A percentile compares a stretch with the other conserved stretches of the same genome.
Conservation (phyloP, 805 yeast genomes). For the Danielia oregonensis region DNA sequence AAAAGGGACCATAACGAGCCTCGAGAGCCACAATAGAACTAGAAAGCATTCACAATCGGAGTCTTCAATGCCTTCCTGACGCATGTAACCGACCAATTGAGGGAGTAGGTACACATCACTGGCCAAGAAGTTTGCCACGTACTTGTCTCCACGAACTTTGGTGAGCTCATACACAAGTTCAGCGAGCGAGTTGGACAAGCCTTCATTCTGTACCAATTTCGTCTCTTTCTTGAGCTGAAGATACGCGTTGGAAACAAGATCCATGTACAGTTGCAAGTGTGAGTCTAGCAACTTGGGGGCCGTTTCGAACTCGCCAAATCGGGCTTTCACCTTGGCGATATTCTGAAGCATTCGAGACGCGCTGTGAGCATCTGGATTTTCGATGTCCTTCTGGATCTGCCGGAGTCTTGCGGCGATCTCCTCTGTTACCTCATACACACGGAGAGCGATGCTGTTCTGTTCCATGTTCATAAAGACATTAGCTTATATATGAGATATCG, state of each 20-base stretch:
- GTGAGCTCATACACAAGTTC: slow-evolving; percentile 54
- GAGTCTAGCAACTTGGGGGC: slow-evolving; percentile 50
- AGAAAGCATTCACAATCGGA: slow-evolving; percentile 30
- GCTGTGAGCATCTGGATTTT: too few relatives aligned
- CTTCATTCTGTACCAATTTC: slow-evolving; percentile 3
- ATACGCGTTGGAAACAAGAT: slow-evolving; percentile 24
- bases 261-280: slow-evolving; percentile 31
- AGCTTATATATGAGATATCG: too few relatives aligned
- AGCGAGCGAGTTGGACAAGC: slow-evolving; percentile 18
- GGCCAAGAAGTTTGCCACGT: slow-evolving; percentile 53
- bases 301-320: slow-evolving; percentile 50
- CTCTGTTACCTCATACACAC: not conserved
- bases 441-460: too few relatives aligned
- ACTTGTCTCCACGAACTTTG: slow-evolving; percentile 65
- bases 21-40: slow-evolving; percentile 67
- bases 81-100: slow-evolving; percentile 18
- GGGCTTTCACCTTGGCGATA: slow-evolving; percentile 5
- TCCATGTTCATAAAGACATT: too few relatives aligned
- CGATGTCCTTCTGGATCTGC: too few relatives aligned
- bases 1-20: slow-evolving; percentile 73
- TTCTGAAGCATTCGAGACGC: not conserved
- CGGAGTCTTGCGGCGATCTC: not conserved
- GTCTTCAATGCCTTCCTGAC: slow-evolving; percentile 5
- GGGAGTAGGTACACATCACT: slow-evolving; percentile 54
- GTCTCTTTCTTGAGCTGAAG: slow-evolving; percentile 5